Percentiles rank a stretch among this genome's conserved stretches.
These are phyloP conservation scores for Cardamine chenopodiifolia DNA, from an alignment of 345 rosid genomes.

Conservation along the genomic window DNA sequence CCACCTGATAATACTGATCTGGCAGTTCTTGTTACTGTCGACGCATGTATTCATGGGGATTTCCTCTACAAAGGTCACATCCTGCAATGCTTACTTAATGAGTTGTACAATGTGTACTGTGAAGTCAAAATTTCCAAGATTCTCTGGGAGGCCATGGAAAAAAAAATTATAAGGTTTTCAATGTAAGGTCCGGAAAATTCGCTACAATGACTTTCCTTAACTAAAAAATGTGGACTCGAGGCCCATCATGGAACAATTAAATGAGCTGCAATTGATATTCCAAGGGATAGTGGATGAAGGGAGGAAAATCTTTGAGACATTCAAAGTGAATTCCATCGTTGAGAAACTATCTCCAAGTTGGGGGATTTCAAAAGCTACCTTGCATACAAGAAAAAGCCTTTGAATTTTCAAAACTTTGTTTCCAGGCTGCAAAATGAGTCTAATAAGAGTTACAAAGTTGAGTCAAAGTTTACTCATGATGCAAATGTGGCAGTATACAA, in stretches of 20 bases:
- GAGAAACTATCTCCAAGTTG: neutral
- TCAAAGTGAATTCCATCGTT: neutral
- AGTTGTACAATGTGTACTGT: too few relatives aligned
- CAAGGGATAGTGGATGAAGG: neutral
- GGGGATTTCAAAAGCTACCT: neutral
- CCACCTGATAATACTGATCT: too few relatives aligned
- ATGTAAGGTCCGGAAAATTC: neutral
- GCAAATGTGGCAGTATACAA: neutral
- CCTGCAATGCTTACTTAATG: neutral
- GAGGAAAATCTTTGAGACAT: neutral
- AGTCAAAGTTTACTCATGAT: neutral
- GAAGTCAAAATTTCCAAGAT: too few relatives aligned
- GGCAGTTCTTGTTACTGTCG: too few relatives aligned
- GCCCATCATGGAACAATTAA: neutral
- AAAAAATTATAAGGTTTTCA: neutral
- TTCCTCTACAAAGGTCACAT: neutral
- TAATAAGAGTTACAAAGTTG: neutral
- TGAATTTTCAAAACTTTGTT: neutral
- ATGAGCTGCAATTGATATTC: neutral
- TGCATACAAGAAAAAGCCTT: neutral
- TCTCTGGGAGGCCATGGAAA: too few relatives aligned
- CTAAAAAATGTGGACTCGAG: neutral
- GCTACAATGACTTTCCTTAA: neutral
- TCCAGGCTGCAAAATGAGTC: neutral
- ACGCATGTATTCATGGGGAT: too few relatives aligned